Evolutionary conservation across 2,329 filamentous ascomycete species (phyloP).

Genomic region (Neurospora crassa): DNA sequence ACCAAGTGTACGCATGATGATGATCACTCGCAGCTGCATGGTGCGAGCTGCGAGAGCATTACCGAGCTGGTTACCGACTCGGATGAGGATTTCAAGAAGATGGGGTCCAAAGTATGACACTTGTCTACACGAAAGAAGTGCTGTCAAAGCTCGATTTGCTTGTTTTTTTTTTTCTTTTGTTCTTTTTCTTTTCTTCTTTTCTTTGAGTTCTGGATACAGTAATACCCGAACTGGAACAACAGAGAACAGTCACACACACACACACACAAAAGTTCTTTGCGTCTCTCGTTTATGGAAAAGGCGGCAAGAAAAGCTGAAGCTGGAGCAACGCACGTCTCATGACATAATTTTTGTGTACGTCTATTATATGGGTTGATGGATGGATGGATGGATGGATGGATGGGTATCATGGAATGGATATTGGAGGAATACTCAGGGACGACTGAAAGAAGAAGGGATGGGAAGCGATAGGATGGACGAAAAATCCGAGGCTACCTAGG

Average conservation of each 20-base stretch:
- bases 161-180: neutral
- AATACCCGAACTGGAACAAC: neutral
- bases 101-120: neutral
- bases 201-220: neutral
- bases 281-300: neutral
- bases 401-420: neutral
- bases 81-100: conserved; percentile 5
- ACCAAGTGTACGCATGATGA: conserved; percentile 1
- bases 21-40: neutral
- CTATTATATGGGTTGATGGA: neutral
- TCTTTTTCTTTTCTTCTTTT: neutral
- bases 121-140: neutral
- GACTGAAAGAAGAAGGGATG: neutral
- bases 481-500: neutral
- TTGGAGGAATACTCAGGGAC: neutral
- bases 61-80: conserved; percentile 6
- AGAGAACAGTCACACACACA: neutral
- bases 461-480: neutral
- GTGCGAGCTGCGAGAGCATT: conserved; percentile 8
- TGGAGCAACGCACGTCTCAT: neutral
- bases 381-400: neutral
- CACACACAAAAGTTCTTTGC: neutral
- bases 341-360: neutral
- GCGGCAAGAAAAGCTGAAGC: neutral
- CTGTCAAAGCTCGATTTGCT: neutral